phyloP scores from a whole-genome alignment of 164 flowering plant species.

The Taxillus chinensis region DNA sequence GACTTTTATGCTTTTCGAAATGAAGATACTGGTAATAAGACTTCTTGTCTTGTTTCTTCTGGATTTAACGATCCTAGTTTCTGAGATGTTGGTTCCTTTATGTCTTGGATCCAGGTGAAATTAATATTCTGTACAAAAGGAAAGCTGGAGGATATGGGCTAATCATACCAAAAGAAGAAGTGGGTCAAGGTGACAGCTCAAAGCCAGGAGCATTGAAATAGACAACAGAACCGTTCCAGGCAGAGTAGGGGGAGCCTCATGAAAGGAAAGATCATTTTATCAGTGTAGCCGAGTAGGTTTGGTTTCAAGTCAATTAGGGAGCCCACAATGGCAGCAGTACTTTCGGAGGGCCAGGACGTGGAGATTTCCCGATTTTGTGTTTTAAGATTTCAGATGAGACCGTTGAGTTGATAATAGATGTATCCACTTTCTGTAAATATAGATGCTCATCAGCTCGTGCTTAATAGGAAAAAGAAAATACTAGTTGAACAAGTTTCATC shows the following conservation, averaged over 20 bases:
- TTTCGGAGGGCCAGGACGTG: background rate
- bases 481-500: too few relatives aligned
- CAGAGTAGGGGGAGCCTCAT: slow-evolving; percentile 18
- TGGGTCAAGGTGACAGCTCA: slow-evolving; percentile 37
- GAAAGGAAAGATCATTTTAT: background rate
- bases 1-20: slow-evolving; percentile 88
- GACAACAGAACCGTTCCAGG: slow-evolving; percentile 26
- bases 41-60: background rate
- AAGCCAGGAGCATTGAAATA: slow-evolving; percentile 33
- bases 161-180: slow-evolving; percentile 67
- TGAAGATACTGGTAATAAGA: slow-evolving; percentile 71
- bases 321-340: background rate
- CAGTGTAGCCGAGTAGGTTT: too few relatives aligned
- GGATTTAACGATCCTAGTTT: background rate
- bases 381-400: background rate
- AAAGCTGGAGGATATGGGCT: slow-evolving; percentile 88
- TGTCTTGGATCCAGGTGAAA: slow-evolving; percentile 49
- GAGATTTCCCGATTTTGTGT: background rate
- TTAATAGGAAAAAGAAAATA: too few relatives aligned
- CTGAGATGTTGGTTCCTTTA: background rate
- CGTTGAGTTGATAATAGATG: background rate
- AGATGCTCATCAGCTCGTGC: too few relatives aligned
- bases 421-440: too few relatives aligned
- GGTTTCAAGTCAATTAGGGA: too few relatives aligned
- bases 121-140: slow-evolving; percentile 80